Evolutionary conservation across 352 stramenopile species (phyloP).

Genomic region (Hyaloperonospora brassicae): DNA sequence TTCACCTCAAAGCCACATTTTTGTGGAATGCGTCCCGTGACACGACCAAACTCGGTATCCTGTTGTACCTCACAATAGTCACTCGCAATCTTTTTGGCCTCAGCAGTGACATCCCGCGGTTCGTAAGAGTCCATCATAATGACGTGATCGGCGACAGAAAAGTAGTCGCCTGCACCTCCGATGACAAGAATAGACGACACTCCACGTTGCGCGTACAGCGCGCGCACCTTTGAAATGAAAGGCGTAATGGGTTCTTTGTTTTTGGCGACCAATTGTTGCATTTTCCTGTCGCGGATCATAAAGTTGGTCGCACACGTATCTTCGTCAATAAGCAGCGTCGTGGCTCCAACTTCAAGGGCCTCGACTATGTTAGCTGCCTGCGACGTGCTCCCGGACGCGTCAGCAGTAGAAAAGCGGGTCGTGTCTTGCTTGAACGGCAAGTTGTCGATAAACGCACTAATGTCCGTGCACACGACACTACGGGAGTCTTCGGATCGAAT

Average conservation of each 20-base stretch:
- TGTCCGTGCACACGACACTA: constrained; percentile 85
- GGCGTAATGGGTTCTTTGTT: constrained; percentile 97
- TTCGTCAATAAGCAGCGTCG: constrained; percentile 93
- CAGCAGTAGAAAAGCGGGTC: constrained; percentile 84
- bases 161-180: constrained; percentile 94
- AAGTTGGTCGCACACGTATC: constrained; percentile 97
- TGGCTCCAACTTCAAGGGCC: constrained; percentile 84
- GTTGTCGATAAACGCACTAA: constrained; percentile 95
- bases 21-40: constrained; percentile 46
- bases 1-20: constrained; percentile 46
- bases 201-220: constrained; percentile 80
- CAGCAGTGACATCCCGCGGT: constrained; percentile 85
- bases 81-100: constrained; percentile 88
- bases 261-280: constrained; percentile 92
- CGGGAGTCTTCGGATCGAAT: constrained; percentile 94
- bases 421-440: constrained; percentile 92
- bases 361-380: constrained; percentile 96
- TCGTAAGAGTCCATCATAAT: constrained; percentile 96
- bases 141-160: constrained; percentile 93
- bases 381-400: constrained; percentile 94
- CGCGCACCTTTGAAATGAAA: constrained; percentile 93
- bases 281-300: constrained; percentile 97
- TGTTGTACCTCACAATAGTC: constrained; percentile 49
- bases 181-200: constrained; percentile 95
- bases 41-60: constrained; percentile 40